Base-by-base conservation (phyloP, 1,139 yeast genomes). In the Wickerhamomyces sp. region DNA sequence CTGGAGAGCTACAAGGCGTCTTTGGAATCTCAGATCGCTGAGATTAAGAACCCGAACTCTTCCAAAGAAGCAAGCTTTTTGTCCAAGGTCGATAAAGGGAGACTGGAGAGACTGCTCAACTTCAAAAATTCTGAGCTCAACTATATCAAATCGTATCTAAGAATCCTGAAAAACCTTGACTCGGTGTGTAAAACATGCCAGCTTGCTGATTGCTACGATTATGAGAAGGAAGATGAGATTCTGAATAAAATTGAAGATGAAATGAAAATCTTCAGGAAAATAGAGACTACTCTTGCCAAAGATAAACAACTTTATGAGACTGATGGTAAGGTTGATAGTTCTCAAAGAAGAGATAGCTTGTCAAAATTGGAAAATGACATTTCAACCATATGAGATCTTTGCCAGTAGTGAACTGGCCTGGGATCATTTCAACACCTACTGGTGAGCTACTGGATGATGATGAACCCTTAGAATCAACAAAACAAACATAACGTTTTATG, bases 171-270 rank as follows among this genome's bases (percentile, higher is more conserved):
- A 3, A 22, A 26, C 16, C 20, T 44, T 16, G 46, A 45, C 17
- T 34, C 43, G 3, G 19, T 45, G 15, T 42, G 43, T 7, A 42
- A 35, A n/a, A 33, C 43, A 3, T 43, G 47, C 21, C 31, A 37
- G 13, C 34, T 30, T 18, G 19, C 13, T 16, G 22, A 25, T 4
- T 18, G 18, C 7, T 46, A 46, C 17, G 47, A 46, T 32, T 46
- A 42, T 28, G 48, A 46, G 17, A 41, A 33, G n/a, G 49, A 46
- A 21, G 44, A 42, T 32, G 43, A 42, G 26, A 44, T 46, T 7
- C 27, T 46, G 28, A 36, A 41, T 17, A 17, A 27, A 8, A 46
- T 46, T 20, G 48, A 44, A 28, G 33, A 33, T 3, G 38, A 38
- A 17, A 44, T 42, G 45, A 35, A 28, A n/a, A 25, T 33, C 3